Conservation (phyloP, 176 grass and related monocot species). For the Neostapfia colusana region DNA sequence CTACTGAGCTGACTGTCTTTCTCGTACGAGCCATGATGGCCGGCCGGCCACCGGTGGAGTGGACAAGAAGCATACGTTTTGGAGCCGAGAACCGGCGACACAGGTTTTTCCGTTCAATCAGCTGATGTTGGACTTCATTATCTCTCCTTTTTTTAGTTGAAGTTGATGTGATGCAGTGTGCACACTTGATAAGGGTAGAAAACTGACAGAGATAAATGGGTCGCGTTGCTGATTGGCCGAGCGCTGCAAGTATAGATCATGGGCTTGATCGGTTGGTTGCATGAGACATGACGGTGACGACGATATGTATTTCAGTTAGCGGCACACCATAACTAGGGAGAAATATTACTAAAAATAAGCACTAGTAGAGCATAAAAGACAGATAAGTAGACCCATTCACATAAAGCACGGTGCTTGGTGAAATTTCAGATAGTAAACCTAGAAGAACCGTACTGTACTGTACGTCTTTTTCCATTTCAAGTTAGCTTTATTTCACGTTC, state of each 20-base stretch:
- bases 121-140: background rate
- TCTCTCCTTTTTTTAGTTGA: background rate
- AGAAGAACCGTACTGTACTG: background rate
- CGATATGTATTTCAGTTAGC: background rate
- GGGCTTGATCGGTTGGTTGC: slow-evolving; percentile 18
- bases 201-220: background rate
- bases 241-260: slow-evolving; percentile 9
- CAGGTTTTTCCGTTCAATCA: background rate
- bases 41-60: slow-evolving; percentile 16
- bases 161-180: background rate
- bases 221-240: background rate
- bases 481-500: background rate
- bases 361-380: background rate
- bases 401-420: background rate
- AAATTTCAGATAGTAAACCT: background rate
- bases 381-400: background rate
- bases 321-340: background rate
- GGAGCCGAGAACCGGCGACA: background rate
- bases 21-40: slow-evolving; percentile 21
- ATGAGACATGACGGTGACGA: background rate
- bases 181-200: background rate
- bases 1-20: background rate
- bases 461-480: background rate
- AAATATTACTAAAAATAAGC: background rate
- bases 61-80: slow-evolving; percentile 19